Evolutionary conservation across 148 eudicot genomes (phyloP), one percentile per base, ranked within the genome.

Genomic region (Silene uniflora): DNA sequence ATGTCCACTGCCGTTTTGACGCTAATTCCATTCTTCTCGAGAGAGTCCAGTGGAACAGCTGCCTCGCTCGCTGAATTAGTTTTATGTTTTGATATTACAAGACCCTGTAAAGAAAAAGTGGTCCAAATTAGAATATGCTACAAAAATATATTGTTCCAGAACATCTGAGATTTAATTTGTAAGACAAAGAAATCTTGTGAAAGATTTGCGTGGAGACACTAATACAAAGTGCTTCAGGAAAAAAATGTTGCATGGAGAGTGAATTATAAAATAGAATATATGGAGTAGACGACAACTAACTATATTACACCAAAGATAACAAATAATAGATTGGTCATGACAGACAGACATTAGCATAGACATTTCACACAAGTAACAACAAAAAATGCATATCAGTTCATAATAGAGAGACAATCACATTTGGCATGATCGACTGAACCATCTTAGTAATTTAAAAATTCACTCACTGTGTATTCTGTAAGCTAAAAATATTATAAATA

Each of bases 1-100:
- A 86, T 70, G 73, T 87, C 89, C 67, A 87, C 90, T 46, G 77
- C 83, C 55, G 68, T 75, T 76, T 75, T 84, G 59, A 67, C 74
- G 27, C 69, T 79, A 39, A 75, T 73, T 69, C 73, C 81, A 12
- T 63, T 73, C 63, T 75, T 85, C 69, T 68, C 3, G 6, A 52
- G 73, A 76, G 80, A 67, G 62, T 23, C 72, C 71, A 42, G 59
- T 4, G 66, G 60, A 62, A 67, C 72, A 75, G 69, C 77, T 55
- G 60, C 76, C 29, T 25, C 75, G 67, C 39, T 64, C 29, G 82
- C 81, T 73, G 74, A 46, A 68, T 78, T 80, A 62, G 42, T 55
- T 56, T 75, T 82, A 78, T 87, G 85, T 77, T 87, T 92, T 55
- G 91, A 88, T 70, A 80, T 81, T 52, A 87, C 87, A 77, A 95